phyloP scores from a whole-genome alignment of 495 filamentous ascomycete species.

The Aspergillus bridgeri region DNA sequence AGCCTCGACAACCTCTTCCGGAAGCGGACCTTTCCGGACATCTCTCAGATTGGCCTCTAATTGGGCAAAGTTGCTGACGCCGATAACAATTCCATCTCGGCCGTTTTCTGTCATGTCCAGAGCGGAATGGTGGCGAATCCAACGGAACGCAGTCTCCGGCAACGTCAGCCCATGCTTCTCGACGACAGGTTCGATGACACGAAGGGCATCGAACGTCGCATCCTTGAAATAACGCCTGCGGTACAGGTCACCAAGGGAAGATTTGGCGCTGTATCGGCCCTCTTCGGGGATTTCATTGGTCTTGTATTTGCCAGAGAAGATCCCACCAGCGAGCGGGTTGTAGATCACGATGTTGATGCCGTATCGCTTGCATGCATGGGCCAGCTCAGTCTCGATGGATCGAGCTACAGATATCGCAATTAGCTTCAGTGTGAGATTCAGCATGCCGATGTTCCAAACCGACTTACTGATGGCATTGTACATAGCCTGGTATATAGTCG shows the following conservation, averaged over 20 bases:
- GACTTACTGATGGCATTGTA: slow-evolving; percentile 59
- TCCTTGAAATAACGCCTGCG: slow-evolving; percentile 80
- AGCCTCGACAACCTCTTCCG: slow-evolving; percentile 74
- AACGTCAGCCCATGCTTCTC: slow-evolving; percentile 73
- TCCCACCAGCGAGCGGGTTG: slow-evolving; percentile 80
- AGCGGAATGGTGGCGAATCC: slow-evolving; percentile 76
- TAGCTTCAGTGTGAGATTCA: slow-evolving; percentile 51
- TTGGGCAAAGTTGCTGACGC: slow-evolving; percentile 71
- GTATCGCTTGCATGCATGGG: slow-evolving; percentile 77
- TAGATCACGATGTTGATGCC: slow-evolving; percentile 88
- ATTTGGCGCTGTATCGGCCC: slow-evolving; percentile 67
- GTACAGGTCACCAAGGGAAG: slow-evolving; percentile 58
- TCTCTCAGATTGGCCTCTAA: slow-evolving; percentile 71
- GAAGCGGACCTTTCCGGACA: slow-evolving; percentile 83
- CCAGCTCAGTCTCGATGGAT: slow-evolving; percentile 74
- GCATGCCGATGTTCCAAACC: slow-evolving; percentile 51
- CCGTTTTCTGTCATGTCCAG: slow-evolving; percentile 71
- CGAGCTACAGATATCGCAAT: slow-evolving; percentile 52
- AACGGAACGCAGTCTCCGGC: slow-evolving; percentile 80
- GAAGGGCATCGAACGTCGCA: slow-evolving; percentile 70
- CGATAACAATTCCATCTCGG: slow-evolving; percentile 76
- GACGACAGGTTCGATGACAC: slow-evolving; percentile 67
- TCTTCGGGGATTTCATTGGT: slow-evolving; percentile 59
- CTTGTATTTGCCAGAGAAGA: slow-evolving; percentile 86
- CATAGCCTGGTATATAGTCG: slow-evolving; percentile 61